Conservation (phyloP, 345 rosid genomes). For the Salix exigua region DNA sequence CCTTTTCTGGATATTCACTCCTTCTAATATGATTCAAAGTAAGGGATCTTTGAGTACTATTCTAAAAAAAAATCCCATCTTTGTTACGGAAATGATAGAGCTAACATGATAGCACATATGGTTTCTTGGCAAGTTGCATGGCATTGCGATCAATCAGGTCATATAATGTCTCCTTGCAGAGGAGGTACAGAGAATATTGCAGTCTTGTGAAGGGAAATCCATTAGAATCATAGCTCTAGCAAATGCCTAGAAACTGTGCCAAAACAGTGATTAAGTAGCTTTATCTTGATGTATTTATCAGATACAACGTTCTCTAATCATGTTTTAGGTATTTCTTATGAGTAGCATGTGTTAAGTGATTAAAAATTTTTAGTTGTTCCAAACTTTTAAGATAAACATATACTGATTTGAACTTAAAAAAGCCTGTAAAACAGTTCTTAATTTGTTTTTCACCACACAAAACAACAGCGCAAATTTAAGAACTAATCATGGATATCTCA, state of each 20-base stretch:
- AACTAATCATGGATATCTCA: neutral
- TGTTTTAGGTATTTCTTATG: too few species aligned
- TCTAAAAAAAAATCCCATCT: neutral
- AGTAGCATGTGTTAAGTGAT: fast-evolving
- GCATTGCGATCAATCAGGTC: neutral
- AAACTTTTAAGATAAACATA: too few species aligned
- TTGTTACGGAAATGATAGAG: slow-evolving; percentile 2
- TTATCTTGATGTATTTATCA: neutral
- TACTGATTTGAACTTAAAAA: too few species aligned
- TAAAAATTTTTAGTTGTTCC: fast-evolving
- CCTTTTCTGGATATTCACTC: neutral
- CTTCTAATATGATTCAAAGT: neutral
- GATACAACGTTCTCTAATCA: neutral
- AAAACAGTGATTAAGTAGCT: neutral
- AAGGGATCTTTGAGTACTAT: neutral
- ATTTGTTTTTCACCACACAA: too few species aligned
- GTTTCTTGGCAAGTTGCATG: neutral
- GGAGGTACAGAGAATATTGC: neutral
- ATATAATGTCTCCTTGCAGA: neutral
- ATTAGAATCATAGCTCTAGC: neutral
- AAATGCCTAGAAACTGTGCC: neutral
- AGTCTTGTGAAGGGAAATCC: neutral
- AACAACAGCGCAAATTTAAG: too few species aligned
- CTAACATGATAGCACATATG: neutral
- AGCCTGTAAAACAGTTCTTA: too few species aligned